Base-by-base conservation (phyloP, 1,284 basidiomycete genomes). In the Cutaneotrichosporon sp. region DNA sequence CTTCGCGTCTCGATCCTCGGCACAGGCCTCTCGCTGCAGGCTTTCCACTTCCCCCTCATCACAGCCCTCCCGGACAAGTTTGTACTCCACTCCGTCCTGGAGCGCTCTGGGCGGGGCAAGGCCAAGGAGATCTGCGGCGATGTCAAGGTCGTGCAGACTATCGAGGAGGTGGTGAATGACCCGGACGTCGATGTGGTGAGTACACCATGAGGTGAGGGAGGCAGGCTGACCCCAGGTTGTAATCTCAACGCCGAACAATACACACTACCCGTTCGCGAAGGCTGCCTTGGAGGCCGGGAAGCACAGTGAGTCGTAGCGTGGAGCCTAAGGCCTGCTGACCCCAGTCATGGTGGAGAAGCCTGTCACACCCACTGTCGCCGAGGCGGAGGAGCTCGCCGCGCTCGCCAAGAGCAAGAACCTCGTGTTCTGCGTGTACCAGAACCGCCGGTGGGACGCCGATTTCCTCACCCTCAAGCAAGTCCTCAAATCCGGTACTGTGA, bases 1-100 rank as follows among this genome's bases (percentile, higher is more conserved):
- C 84, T 88, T 65, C 80, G 80, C 50, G 83, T 84, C 33, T 83
- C 85, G 56, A 81, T 88, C 11, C 77, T 89, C 17, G 87, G 87
- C 27, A 83, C 86, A 38, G 88, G 87, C 42, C 81, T 88, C 55
- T 80, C 84, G 20, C 84, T 84, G 24, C 75, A 85, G 46, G 85
- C 84, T 14, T 89, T 90, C 74, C 88, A 91, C 68, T 68, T 84
- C 55, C 88, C 88, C 0, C 86, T 89, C 71, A 76, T 90, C 55
- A 80, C 84, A 46, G 82, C 85, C 3, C 79, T 87, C n/a, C 84
- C 87, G 0, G 78, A 86, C 29, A 72, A 84, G 49, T 90, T 88
- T 77, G 79, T 75, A 7, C 80, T 91, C 20, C 79, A 84, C 62
- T 81, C 85, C 7, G 85, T 90, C 25, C 60, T 77, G 41, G 77